Evolutionary conservation across 768 basidiomycete genomes (phyloP).

Genomic region (Bullera alba): DNA sequence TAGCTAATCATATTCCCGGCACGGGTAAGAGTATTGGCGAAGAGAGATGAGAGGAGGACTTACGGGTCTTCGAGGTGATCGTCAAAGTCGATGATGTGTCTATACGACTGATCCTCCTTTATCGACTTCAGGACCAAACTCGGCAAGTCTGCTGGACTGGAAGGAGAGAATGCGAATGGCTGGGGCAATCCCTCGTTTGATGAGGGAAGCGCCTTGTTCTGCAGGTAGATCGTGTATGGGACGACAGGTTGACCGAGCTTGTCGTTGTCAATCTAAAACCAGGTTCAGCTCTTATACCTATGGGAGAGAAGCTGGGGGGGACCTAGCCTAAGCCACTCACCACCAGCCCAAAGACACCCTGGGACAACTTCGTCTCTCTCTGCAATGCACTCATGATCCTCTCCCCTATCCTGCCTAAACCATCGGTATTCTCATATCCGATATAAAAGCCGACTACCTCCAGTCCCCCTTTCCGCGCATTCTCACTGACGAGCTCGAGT

Average conservation of each 20-base stretch:
- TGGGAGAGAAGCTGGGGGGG: neutral
- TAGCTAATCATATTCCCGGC: too few species aligned
- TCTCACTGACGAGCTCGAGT: constrained; percentile 16
- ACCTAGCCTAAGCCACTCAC: constrained; percentile 1
- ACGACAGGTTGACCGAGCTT: constrained; percentile 1
- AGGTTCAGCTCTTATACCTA: constrained; percentile 2
- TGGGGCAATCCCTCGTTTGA: neutral
- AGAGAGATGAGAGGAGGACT: too few species aligned
- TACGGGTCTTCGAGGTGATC: constrained; percentile 33
- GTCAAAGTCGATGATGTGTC: constrained; percentile 23
- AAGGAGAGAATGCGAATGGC: neutral
- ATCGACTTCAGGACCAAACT: constrained; percentile 5
- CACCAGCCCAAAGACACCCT: neutral
- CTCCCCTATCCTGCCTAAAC: constrained; percentile 4
- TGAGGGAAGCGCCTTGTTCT: neutral
- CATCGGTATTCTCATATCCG: neutral
- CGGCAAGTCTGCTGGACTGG: neutral
- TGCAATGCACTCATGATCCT: neutral
- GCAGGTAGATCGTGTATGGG: constrained; percentile 2
- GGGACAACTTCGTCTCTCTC: neutral
- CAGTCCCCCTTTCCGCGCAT: constrained; percentile 11
- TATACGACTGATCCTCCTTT: constrained; percentile 17
- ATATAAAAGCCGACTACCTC: constrained; percentile 25
- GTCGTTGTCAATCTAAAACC: constrained; percentile 3
- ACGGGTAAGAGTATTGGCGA: too few species aligned